Base-by-base conservation (phyloP, 2,329 filamentous ascomycete species). In the Lachnellula arida region DNA sequence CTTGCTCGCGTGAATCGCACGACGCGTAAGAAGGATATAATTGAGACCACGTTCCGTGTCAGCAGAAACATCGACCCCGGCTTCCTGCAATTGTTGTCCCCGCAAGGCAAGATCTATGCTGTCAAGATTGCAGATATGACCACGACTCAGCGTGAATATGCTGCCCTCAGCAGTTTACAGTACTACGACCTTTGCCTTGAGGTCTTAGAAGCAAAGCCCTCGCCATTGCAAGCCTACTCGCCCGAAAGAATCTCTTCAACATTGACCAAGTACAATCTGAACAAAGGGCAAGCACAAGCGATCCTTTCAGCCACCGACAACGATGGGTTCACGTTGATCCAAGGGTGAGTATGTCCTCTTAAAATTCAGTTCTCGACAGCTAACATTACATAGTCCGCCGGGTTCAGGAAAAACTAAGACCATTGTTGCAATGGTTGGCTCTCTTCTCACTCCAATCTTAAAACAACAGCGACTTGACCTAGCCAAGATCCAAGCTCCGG, bases 351-450 rank as follows among this genome's bases (percentile, higher is more conserved):
- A 14, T 22, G 5, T 23, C 7, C 4, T 22, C 19, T 50, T 28
- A n/a, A 15, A 22, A 49, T 43, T 23, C 47, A 17, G 35, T 19
- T n/a, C 50, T 14, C 5, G n/a, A 37, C 42, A 46, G 57, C 55
- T 59, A 58, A 60, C 51, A 73, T 70, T 61, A 3, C 64, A 48
- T 54, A 87, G 90, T 54, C 94, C 94, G 50, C 94, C 94, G 1
- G 94, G 94, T 71, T 97, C 94, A 4, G 94, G 93, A 68, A 99
- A 99, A 75, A 99, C 94, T 0, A 99, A 99, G 72, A 99, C 94
- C 0, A 99, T 99, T 58, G 84, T 96, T 54, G 94, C 93, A 34
- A 95, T 99, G 78, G 92, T 97, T 23, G 94, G 94, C 37, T 89
- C 91, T 39, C 77, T 99, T 15, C 72, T 96, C 46, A 88, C 85